Percentiles rank a stretch among this genome's conserved stretches.
These are phyloP conservation scores for Brassica rapa DNA, from an alignment of 345 rosid genomes.

Conservation along the genomic window DNA sequence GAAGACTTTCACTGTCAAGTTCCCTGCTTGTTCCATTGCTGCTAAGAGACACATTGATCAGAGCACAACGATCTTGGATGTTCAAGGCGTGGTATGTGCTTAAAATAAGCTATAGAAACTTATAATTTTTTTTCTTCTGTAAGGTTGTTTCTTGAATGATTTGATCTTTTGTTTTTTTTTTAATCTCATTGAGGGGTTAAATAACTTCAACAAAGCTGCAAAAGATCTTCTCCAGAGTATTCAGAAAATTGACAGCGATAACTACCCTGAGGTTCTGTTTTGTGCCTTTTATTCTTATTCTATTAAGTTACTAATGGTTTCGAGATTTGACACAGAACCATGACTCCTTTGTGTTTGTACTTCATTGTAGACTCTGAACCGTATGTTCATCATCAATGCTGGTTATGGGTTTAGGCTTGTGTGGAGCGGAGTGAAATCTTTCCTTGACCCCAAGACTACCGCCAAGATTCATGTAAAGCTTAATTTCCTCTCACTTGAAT, in stretches of 20 bases:
- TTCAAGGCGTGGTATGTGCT: slow-evolving; percentile 86
- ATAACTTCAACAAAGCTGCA: slow-evolving; percentile 75
- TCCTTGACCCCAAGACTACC: slow-evolving; percentile 92
- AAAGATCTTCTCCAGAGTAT: slow-evolving; percentile 70
- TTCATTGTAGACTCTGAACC: slow-evolving; percentile 73
- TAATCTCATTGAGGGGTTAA: slow-evolving; percentile 57
- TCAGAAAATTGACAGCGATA: slow-evolving; percentile 76
- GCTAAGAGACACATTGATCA: slow-evolving; percentile 78
- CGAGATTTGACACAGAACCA: background rate
- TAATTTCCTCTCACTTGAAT: background rate
- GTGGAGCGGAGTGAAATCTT: slow-evolving; percentile 82
- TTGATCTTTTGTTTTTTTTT: background rate
- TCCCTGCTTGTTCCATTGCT: slow-evolving; percentile 79
- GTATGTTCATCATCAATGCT: slow-evolving; percentile 96
- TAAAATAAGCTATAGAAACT: background rate
- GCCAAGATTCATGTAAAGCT: slow-evolving; percentile 84
- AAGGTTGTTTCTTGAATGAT: background rate
- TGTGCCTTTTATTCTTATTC: background rate
- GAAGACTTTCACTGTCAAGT: slow-evolving; percentile 69
- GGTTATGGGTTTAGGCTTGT: slow-evolving; percentile 87
- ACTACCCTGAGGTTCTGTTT: slow-evolving; percentile 75
- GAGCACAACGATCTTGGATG: slow-evolving; percentile 92
- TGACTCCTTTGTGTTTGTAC: background rate
- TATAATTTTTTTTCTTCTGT: background rate
- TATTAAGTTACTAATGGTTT: slow-evolving; percentile 12